Evolutionary conservation across 495 filamentous ascomycete genomes (phyloP).

Genomic region (Aspergillus kassunensis): DNA sequence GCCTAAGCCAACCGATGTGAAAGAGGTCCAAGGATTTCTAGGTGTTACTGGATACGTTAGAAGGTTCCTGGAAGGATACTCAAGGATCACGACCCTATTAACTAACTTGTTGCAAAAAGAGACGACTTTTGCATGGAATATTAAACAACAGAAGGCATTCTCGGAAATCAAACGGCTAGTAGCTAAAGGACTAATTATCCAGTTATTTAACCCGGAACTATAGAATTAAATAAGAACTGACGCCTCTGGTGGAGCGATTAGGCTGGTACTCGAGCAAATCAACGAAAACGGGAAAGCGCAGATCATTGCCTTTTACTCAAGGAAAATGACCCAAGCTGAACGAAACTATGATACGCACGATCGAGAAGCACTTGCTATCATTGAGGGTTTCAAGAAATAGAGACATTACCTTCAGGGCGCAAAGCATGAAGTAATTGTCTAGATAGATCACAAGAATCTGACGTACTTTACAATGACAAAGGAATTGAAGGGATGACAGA

Average conservation of each 20-base stretch:
- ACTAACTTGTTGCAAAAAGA: background rate
- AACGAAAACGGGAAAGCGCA: background rate
- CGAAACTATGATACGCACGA: conserved; percentile 3
- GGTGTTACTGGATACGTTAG: too few species aligned
- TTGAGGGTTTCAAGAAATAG: conserved; percentile 3
- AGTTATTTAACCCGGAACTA: background rate
- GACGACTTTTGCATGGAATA: background rate
- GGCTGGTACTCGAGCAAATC: background rate
- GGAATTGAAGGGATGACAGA: background rate
- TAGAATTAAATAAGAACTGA: background rate
- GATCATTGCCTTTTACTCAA: background rate
- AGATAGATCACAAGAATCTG: background rate
- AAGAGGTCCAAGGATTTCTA: too few species aligned
- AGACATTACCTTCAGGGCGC: conserved; percentile 1
- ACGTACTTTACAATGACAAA: background rate
- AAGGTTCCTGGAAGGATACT: background rate
- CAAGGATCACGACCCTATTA: background rate
- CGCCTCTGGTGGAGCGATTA: background rate
- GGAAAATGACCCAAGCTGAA: background rate
- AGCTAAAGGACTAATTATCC: background rate
- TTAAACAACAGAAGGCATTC: background rate
- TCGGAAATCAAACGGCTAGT: background rate
- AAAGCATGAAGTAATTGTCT: background rate
- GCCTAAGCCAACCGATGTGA: too few species aligned
- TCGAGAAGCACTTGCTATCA: conserved; percentile 5